phyloP scores from a whole-genome alignment of 2,329 filamentous ascomycete genomes.

The Cladophialophora chaetospira region DNA sequence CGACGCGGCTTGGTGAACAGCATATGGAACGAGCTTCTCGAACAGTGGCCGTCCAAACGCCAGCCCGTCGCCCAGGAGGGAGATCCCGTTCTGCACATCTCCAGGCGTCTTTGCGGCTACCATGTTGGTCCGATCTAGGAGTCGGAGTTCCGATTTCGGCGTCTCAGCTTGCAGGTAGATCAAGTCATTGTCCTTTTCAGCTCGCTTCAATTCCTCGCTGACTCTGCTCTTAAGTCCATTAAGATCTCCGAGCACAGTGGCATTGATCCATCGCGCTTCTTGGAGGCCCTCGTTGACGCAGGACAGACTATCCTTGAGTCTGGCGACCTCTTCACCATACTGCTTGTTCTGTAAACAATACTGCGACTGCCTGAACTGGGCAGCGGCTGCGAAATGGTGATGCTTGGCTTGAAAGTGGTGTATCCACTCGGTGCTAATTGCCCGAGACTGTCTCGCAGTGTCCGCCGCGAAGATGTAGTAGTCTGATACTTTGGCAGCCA shows the following conservation, averaged over 20 bases:
- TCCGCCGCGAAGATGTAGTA: conserved; percentile 84
- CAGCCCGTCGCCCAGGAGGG: conserved; percentile 75
- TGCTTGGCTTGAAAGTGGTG: conserved; percentile 97
- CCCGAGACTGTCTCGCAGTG: conserved; percentile 82
- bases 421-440: conserved; percentile 92
- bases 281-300: conserved; percentile 86
- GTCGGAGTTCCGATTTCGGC: conserved; percentile 82
- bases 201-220: conserved; percentile 83
- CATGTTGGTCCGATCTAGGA: conserved; percentile 86
- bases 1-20: conserved; percentile 89
- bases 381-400: conserved; percentile 93
- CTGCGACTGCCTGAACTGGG: conserved; percentile 86
- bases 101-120: conserved; percentile 75
- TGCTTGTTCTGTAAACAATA: conserved; percentile 91
- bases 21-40: conserved; percentile 88
- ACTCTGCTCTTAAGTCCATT: conserved; percentile 80
- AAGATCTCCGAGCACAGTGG: conserved; percentile 77
- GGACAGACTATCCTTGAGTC: conserved; percentile 75
- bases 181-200: conserved; percentile 90
- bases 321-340: conserved; percentile 92
- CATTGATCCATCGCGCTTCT: conserved; percentile 79
- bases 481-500: conserved; percentile 88
- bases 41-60: conserved; percentile 86
- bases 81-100: conserved; percentile 77
- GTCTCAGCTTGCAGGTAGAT: conserved; percentile 88